phyloP scores from a whole-genome alignment of 352 stramenopile species.

The Blastocystis sp. region DNA sequence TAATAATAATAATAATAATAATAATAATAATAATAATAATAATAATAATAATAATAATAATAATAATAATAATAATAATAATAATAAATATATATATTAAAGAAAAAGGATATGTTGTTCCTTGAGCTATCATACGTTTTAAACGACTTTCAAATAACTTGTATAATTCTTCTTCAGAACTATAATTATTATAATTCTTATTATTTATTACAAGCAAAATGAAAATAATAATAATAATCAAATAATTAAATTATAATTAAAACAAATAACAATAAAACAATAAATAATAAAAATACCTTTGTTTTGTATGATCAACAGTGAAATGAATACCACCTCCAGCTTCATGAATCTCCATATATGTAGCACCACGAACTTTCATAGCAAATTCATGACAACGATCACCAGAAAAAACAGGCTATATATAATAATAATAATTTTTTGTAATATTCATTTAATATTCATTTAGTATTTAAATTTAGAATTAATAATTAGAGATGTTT shows the following conservation, averaged over 20 bases:
- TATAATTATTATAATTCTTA: too few relatives aligned
- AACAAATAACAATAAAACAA: too few relatives aligned
- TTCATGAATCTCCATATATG: conserved; percentile 59
- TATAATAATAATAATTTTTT: too few relatives aligned
- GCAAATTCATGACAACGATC: conserved; percentile 61
- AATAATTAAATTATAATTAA: too few relatives aligned
- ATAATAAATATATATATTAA: background rate
- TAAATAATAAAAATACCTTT: background rate
- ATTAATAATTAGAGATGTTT: background rate
- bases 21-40: too few relatives aligned
- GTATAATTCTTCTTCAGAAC: conserved; percentile 51
- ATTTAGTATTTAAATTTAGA: too few relatives aligned
- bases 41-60: too few relatives aligned
- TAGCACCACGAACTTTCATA: conserved; percentile 60
- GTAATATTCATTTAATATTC: too few relatives aligned
- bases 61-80: too few relatives aligned
- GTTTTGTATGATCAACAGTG: conserved; percentile 48
- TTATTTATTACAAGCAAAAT: too few relatives aligned
- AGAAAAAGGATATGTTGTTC: conserved; percentile 45
- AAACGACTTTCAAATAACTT: conserved; percentile 48
- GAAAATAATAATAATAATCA: too few relatives aligned
- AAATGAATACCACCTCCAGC: conserved; percentile 57
- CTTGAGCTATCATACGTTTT: conserved; percentile 54
- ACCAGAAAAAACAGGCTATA: conserved; percentile 56
- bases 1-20: too few relatives aligned